Conservation (phyloP, 345 rosid genomes). For the Mallotus nudiflorus region DNA sequence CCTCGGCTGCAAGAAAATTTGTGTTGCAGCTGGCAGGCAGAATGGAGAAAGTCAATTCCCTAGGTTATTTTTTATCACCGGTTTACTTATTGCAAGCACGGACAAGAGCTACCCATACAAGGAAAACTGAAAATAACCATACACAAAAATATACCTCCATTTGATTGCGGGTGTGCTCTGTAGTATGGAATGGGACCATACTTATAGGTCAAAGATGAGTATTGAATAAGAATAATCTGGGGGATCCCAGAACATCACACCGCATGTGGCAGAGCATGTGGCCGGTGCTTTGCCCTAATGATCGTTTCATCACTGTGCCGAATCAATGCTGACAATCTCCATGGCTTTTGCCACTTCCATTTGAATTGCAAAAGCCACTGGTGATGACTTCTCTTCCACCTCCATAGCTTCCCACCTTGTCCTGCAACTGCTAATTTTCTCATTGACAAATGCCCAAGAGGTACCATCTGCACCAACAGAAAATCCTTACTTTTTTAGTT, state of each 20-base stretch:
- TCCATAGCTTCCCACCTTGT: conserved; percentile 90
- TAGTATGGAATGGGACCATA: conserved; percentile 22
- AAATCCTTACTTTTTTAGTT: conserved; percentile 12
- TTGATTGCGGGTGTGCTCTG: conserved; percentile 25
- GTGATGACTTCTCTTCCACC: conserved; percentile 99
- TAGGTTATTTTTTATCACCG: neutral
- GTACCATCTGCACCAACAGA: conserved; percentile 70
- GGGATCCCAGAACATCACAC: conserved; percentile 29
- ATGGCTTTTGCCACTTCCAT: conserved; percentile 99
- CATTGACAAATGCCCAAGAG: conserved; percentile 73
- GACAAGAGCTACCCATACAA: neutral
- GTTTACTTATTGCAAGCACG: neutral
- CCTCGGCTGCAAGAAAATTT: neutral
- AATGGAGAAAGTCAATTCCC: neutral
- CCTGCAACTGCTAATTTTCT: conserved; percentile 65
- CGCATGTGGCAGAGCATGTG: conserved; percentile 41
- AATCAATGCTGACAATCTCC: conserved; percentile 95
- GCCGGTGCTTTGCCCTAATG: conserved; percentile 65
- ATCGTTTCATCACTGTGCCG: conserved; percentile 84
- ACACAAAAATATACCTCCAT: conserved; percentile 43
- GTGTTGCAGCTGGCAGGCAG: neutral
- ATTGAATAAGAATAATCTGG: conserved; percentile 19
- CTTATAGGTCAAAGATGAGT: conserved; percentile 34
- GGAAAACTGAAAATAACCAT: neutral
- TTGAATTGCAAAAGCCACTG: conserved; percentile 97